phyloP scores from a whole-genome alignment of 2,329 filamentous ascomycete species.

The Aspergillus fijiensis region DNA sequence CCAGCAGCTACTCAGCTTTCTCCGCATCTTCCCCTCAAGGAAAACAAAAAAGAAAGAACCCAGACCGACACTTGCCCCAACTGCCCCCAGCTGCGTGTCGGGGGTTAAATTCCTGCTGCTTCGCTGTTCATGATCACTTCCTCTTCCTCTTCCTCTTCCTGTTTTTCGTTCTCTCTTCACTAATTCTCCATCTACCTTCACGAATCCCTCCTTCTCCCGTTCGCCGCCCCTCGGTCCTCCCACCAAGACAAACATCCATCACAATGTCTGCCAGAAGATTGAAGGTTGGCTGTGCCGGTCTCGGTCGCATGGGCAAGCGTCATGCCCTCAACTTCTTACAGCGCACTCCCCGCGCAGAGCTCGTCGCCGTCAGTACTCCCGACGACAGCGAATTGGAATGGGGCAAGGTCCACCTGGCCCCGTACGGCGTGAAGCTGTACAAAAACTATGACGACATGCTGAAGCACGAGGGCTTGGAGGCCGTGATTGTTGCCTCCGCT shows the following conservation, averaged over 20 bases:
- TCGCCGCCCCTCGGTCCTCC: neutral
- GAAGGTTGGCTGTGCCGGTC: slow-evolving; percentile 50
- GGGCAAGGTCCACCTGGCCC: slow-evolving; percentile 52
- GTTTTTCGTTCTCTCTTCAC: neutral
- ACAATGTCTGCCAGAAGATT: slow-evolving; percentile 35
- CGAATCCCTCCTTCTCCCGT: neutral
- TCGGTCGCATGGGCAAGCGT: slow-evolving; percentile 53
- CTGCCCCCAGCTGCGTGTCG: neutral
- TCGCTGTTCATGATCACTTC: neutral
- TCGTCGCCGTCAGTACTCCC: slow-evolving; percentile 52
- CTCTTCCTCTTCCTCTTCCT: neutral
- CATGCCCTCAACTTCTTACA: slow-evolving; percentile 53
- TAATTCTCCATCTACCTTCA: neutral
- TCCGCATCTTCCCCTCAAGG: neutral
- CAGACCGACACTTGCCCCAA: slow-evolving; percentile 13
- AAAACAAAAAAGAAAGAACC: neutral
- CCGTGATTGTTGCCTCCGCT: slow-evolving; percentile 56
- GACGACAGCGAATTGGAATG: slow-evolving; percentile 50
- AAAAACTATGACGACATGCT: slow-evolving; percentile 58
- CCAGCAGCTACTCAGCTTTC: neutral
- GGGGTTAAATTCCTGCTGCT: slow-evolving; percentile 10
- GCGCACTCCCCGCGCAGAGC: slow-evolving; percentile 48
- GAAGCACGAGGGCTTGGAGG: slow-evolving; percentile 54
- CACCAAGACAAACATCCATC: neutral
- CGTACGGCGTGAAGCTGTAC: slow-evolving; percentile 55